These are phyloP conservation scores for Colletotrichum theobromicola DNA, from an alignment of 2,329 filamentous ascomycete genomes.

Conservation along the genomic window DNA sequence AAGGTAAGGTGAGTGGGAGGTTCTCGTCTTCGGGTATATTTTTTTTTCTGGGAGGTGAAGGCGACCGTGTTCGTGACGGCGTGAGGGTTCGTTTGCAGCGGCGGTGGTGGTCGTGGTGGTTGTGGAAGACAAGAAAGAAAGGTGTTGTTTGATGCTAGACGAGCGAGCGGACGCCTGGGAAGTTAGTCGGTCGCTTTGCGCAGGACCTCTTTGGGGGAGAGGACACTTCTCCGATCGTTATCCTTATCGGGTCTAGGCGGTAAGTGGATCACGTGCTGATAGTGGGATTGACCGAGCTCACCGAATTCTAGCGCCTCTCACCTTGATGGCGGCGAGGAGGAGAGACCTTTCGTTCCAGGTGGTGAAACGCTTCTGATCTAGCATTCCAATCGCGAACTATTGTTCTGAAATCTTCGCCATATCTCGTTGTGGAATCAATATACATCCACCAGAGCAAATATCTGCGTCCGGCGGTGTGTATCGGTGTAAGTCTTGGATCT, in stretches of 20 bases:
- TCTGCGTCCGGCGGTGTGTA: no score
- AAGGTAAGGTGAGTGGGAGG: neutral
- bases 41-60: neutral
- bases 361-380: neutral
- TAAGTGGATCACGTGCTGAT: conserved; percentile 10
- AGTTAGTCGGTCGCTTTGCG: neutral
- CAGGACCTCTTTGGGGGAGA: neutral
- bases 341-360: neutral
- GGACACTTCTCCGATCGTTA: conserved; percentile 14
- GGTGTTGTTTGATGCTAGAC: neutral
- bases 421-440: no score
- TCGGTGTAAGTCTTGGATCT: no score
- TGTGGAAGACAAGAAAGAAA: neutral
- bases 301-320: neutral
- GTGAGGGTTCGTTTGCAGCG: neutral
- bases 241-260: neutral
- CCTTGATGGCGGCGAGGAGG: neutral
- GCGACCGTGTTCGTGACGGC: neutral
- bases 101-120: neutral
- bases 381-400: neutral
- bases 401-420: neutral
- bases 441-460: no score
- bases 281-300: neutral
- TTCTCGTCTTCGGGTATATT: conserved; percentile 3
- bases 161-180: neutral